Percentiles rank a stretch among this genome's conserved stretches.
Evolutionary conservation across 139 green algal species (phyloP).

Genomic region (Coelastrella sp.): DNA sequence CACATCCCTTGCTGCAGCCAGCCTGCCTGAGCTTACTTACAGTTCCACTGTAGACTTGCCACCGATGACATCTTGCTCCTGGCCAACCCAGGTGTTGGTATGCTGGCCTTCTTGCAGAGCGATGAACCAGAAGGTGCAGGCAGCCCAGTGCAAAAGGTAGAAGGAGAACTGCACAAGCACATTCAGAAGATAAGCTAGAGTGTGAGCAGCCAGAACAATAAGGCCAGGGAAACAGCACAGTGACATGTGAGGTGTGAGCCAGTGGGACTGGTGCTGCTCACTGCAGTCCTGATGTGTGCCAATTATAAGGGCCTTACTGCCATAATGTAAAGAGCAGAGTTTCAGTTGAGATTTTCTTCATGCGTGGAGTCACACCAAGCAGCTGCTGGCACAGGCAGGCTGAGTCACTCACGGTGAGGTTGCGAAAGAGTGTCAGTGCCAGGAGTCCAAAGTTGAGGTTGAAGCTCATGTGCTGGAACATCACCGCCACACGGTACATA

Average conservation of each 20-base stretch:
- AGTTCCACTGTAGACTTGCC: conserved; percentile 10
- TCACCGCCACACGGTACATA: conserved; percentile 53
- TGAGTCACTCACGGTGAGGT: conserved; percentile 45
- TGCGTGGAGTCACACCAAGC: too few species aligned
- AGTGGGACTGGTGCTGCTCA: neutral
- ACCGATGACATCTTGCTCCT: neutral
- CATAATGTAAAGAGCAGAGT: too few species aligned
- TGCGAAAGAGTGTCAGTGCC: conserved; percentile 54
- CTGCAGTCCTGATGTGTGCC: neutral
- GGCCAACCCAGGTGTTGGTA: conserved; percentile 15
- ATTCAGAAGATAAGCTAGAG: neutral
- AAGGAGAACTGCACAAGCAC: conserved; percentile 46
- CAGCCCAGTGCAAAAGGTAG: conserved; percentile 55
- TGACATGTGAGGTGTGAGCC: neutral
- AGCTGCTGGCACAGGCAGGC: too few species aligned
- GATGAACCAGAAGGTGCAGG: conserved; percentile 65
- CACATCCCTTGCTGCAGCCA: neutral
- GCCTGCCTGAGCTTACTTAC: neutral
- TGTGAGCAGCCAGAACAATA: neutral
- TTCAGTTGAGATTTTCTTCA: too few species aligned
- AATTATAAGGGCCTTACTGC: too few species aligned
- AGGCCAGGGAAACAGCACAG: neutral
- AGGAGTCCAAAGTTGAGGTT: conserved; percentile 59
- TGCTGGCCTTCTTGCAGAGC: conserved; percentile 30
- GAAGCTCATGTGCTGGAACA: conserved; percentile 56